Conservation (phyloP, 306 rosid genomes). For the Ziziphus jujuba region DNA sequence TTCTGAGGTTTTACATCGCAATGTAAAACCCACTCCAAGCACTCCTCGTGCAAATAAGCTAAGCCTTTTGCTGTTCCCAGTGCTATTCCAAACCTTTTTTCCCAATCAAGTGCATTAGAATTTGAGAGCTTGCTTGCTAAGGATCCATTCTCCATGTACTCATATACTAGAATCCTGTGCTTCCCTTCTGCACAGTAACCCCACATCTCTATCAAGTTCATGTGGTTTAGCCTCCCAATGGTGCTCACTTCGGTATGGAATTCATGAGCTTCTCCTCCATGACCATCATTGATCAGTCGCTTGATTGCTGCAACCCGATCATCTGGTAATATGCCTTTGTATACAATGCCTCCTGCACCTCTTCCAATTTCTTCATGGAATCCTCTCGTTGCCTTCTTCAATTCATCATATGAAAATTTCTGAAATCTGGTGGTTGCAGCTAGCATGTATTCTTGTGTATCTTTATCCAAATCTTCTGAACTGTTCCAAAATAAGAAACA, state of each 20-base stretch:
- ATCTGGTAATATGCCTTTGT: conserved; percentile 39
- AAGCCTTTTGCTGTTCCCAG: too few relatives aligned
- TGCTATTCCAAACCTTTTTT: conserved; percentile 17
- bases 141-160: conserved; percentile 46
- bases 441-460: conserved; percentile 17
- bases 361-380: conserved; percentile 47
- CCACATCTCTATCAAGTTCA: conserved; percentile 52
- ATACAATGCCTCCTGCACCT: conserved; percentile 45
- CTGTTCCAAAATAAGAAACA: not conserved
- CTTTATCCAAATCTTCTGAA: not conserved
- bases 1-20: too few relatives aligned
- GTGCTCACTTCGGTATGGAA: conserved; percentile 43
- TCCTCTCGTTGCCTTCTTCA: conserved; percentile 39
- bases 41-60: too few relatives aligned
- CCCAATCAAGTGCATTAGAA: conserved; percentile 36
- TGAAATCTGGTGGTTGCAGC: conserved; percentile 35
- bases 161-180: conserved; percentile 43
- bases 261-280: conserved; percentile 44
- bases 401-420: conserved; percentile 42
- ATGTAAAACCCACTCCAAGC: too few relatives aligned
- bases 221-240: conserved; percentile 52
- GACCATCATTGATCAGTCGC: conserved; percentile 22
- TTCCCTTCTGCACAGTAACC: conserved; percentile 50
- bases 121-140: conserved; percentile 20
- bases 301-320: conserved; percentile 35